Evolutionary conservation across 2,329 filamentous ascomycete species (phyloP).

Genomic region (Verticillium isaacii): DNA sequence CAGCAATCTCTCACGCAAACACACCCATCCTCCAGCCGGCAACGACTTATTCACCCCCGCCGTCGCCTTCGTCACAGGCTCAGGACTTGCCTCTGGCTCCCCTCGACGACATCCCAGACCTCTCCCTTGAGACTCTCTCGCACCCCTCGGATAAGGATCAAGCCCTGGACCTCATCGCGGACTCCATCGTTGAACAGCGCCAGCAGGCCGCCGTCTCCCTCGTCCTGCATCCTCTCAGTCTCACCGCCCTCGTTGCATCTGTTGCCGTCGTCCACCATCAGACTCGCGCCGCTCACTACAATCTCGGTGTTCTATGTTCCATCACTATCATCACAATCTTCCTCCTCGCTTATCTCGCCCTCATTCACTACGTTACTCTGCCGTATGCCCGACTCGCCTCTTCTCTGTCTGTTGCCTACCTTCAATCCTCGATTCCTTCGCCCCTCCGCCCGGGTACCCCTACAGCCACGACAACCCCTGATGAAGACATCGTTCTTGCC

Average conservation of each 20-base stretch:
- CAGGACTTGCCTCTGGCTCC: conserved; percentile 31
- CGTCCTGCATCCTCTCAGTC: conserved; percentile 55
- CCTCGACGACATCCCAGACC: conserved; percentile 53
- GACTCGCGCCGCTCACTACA: conserved; percentile 37
- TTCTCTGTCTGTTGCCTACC: conserved; percentile 56
- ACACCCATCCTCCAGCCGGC: conserved; percentile 58
- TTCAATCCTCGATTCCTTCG: conserved; percentile 28
- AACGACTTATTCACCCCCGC: conserved; percentile 25
- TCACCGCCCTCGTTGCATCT: conserved; percentile 39
- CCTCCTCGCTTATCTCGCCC: conserved; percentile 58
- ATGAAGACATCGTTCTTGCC: conserved; percentile 57
- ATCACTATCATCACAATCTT: conserved; percentile 56
- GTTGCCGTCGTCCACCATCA: conserved; percentile 42
- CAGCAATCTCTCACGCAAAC: conserved; percentile 55
- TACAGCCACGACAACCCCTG: conserved; percentile 8
- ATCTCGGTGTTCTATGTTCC: conserved; percentile 43
- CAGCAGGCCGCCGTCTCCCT: conserved; percentile 60
- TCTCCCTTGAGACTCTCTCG: conserved; percentile 56
- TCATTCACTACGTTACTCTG: conserved; percentile 54
- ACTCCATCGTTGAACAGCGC: conserved; percentile 78
- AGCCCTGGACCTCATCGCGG: conserved; percentile 69
- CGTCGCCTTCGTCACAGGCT: conserved; percentile 31
- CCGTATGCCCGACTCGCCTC: conserved; percentile 63
- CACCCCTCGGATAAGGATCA: conserved; percentile 56
- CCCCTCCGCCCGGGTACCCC: neutral